Evolutionary conservation across 2,329 filamentous ascomycete genomes (phyloP), one percentile per base, ranked within the genome.

Genomic region (Teratosphaeriaceae sp.): DNA sequence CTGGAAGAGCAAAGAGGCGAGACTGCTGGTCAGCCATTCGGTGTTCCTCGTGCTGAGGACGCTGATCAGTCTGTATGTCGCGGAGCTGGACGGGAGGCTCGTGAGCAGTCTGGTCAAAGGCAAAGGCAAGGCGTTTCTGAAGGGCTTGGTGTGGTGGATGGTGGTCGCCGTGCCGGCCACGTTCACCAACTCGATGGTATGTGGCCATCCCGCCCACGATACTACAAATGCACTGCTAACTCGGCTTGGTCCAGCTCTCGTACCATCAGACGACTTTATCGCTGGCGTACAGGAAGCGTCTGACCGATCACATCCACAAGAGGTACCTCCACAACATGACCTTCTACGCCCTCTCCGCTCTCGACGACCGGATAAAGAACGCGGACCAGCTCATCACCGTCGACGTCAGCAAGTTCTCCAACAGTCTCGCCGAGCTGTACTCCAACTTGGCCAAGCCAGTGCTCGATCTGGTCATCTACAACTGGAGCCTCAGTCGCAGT

Each of bases 361-460:
- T 98, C 26, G 92, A 98, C 58, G 92, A 98, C 63, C 81, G 92
- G 61, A 95, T 98, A 75, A 95, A 96, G 73, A 98, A 98, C 60
- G 88, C 92, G 2, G 92, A 98, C 61, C 92, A 98, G 67, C 77
- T 98, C 33, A 94, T 98, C 56, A 92, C 90, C 0, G 90, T 97
- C 21, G 92, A 98, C 62, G 88, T 98, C 8, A 85, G 89, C 48
- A 90, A 92, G 57, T 98, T 98, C 70, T 92, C 89, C 20, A 95
- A 94, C 64, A 94, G 87, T 55, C 68, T 97, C 48, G 90, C 92
- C 1, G 90, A 97, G 64, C 71, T 98, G 5, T 98, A 98, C 66
- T 94, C 89, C 49, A 97, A 97, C 61, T 71, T 98, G 27, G 92
- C 92, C 2, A 98, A 98, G 64, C 92, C 92, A 0, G 74, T 94